Conservation (phyloP, 1,284 basidiomycete genomes). For the Malassezia psittaci region DNA sequence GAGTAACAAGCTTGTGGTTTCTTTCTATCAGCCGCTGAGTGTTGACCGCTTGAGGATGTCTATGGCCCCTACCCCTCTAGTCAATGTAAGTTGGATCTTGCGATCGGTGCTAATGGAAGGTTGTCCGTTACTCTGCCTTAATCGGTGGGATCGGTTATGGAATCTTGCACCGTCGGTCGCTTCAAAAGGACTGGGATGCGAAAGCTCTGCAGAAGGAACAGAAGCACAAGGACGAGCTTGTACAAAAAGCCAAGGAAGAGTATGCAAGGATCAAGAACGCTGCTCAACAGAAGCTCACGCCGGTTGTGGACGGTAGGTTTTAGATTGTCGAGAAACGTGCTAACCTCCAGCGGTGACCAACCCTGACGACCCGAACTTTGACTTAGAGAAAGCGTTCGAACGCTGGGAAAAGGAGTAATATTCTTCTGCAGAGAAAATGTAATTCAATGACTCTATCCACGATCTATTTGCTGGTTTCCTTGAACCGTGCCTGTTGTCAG, state of each 20-base stretch:
- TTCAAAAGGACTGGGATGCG: conserved; percentile 73
- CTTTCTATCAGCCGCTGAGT: conserved; percentile 1
- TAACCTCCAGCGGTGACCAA: conserved; percentile 6
- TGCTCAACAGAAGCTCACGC: conserved; percentile 12
- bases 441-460: neutral
- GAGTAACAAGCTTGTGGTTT: neutral
- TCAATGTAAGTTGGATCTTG: conserved; percentile 30
- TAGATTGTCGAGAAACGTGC: neutral
- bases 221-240: conserved; percentile 52
- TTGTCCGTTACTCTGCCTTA: conserved; percentile 88
- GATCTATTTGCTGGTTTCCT: neutral
- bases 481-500: conserved; percentile 7
- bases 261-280: conserved; percentile 57
- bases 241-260: conserved; percentile 78
- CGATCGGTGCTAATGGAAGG: conserved; percentile 53
- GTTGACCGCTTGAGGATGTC: conserved; percentile 2
- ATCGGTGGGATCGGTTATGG: conserved; percentile 81
- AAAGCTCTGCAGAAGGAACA: conserved; percentile 56
- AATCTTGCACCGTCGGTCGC: conserved; percentile 76
- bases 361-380: conserved; percentile 19
- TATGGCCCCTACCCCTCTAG: conserved; percentile 36
- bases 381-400: conserved; percentile 13
- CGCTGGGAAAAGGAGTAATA: conserved; percentile 11
- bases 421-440: conserved; percentile 1
- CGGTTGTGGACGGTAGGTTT: neutral